These are phyloP conservation scores for Azolla pinnata DNA, from an alignment of 75 land plant species.

Conservation along the genomic window DNA sequence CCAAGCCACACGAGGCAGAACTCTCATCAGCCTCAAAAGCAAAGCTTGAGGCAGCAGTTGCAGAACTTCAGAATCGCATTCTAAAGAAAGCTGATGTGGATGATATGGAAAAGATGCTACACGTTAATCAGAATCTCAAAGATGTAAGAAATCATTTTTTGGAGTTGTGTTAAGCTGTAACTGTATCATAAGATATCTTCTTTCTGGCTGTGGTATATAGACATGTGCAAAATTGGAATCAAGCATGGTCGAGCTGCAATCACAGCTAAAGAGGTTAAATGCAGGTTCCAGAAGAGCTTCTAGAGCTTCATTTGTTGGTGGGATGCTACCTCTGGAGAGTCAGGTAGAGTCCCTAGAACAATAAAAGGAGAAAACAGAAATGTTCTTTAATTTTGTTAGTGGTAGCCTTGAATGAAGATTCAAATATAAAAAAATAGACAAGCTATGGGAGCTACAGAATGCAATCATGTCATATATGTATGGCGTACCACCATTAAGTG, in stretches of 20 bases:
- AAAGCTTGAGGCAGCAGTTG: slow-evolving; percentile 1
- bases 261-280: neutral
- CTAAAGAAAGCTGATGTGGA: slow-evolving; percentile 22
- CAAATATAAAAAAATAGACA: neutral
- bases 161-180: no score
- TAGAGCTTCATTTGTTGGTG: neutral
- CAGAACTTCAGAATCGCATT: slow-evolving; percentile 19
- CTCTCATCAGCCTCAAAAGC: neutral
- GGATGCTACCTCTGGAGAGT: neutral
- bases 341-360: no score
- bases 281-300: slow-evolving; percentile 10
- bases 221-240: slow-evolving; percentile 6
- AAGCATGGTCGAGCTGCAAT: slow-evolving; percentile 4
- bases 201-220: no score
- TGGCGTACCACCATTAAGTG: no score
- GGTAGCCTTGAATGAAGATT: neutral
- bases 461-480: no score
- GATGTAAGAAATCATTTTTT: slow-evolving; percentile 10
- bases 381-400: no score
- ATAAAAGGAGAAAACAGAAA: no score
- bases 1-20: slow-evolving; percentile 6
- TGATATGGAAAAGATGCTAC: slow-evolving; percentile 10
- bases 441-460: neutral
- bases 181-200: no score
- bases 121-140: slow-evolving; percentile 13